phyloP scores from a whole-genome alignment of 306 rosid genomes.

The Rosa rugosa region DNA sequence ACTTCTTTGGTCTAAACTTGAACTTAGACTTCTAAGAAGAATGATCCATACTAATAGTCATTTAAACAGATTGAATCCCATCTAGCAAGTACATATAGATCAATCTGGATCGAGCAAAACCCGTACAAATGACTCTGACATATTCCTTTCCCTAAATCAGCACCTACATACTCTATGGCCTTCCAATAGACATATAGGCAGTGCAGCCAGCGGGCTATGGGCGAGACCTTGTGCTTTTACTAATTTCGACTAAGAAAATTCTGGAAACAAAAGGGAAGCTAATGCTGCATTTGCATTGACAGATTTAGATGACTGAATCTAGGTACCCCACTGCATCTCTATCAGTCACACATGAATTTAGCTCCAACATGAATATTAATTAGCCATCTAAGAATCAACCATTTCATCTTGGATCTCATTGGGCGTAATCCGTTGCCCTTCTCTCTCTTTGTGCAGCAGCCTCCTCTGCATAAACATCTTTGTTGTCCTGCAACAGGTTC shows the following conservation, averaged over 20 bases:
- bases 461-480: constrained; percentile 96
- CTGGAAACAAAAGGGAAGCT: constrained; percentile 39
- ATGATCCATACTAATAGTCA: constrained; percentile 27
- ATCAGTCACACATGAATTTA: constrained; percentile 12
- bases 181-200: constrained; percentile 38
- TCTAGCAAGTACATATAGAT: constrained; percentile 34
- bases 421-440: constrained; percentile 90
- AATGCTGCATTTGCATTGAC: constrained; percentile 35
- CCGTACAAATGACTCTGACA: constrained; percentile 45
- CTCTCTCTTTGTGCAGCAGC: constrained; percentile 95
- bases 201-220: constrained; percentile 38
- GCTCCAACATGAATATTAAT: no score
- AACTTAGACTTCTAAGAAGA: no score
- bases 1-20: no score
- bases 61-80: constrained; percentile 39
- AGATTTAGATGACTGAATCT: constrained; percentile 33
- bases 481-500: constrained; percentile 66
- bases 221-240: constrained; percentile 41
- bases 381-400: constrained; percentile 55
- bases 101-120: constrained; percentile 40
- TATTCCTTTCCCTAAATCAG: constrained; percentile 67
- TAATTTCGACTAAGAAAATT: constrained; percentile 46
- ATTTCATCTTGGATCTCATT: constrained; percentile 95
- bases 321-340: constrained; percentile 30
- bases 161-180: constrained; percentile 74